Evolutionary conservation across 257 asterid genomes (phyloP), one percentile per base, ranked within the genome.

Genomic region (Echium plantagineum): DNA sequence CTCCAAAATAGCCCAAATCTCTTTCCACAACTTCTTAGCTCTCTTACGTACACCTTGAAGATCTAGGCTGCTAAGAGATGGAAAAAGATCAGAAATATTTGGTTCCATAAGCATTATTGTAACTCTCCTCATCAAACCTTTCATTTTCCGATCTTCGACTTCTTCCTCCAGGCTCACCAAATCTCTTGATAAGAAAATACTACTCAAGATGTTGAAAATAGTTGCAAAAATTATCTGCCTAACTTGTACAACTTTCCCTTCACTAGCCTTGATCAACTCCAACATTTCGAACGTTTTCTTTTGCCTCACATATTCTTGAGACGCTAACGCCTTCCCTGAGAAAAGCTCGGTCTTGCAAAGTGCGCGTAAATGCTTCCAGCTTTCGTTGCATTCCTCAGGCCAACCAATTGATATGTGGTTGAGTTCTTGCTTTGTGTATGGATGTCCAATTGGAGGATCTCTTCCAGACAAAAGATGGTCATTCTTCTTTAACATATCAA

Each of bases 161-260:
- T 54, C 74, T 58, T 74, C 70, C 20, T 72, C 76, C 63, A 68
- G 38, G 3, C 62, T 59, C 9, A 63, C 35, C 7, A 75, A 9
- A 65, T 69, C 81, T 31, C 35, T 57, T 3, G 82, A 73, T 19
- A 81, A 46, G 18, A 69, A 16, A 52, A 63, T 56, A 66, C 73
- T 73, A 56, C 75, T 62, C 59, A 75, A 59, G 58, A 73, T 69
- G 52, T 78, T 81, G 17, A 78, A 66, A 19, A 73, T 69, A 15
- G 73, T 59, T 7, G 67, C 73, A 54, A 30, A 73, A 19, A 75
- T 73, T 21, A 69, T 4, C 49, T 68, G 42, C n/a, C 58, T 63
- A 6, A 81, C 10, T 28, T 61, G 52, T 35, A 74, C 20, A 26
- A 20, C 69, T 38, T 28, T 16, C 15, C 73, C 77, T 47, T 59